Evolutionary conservation across 331 rosid genomes (phyloP).

Genomic region (Pyrus hybrid): DNA sequence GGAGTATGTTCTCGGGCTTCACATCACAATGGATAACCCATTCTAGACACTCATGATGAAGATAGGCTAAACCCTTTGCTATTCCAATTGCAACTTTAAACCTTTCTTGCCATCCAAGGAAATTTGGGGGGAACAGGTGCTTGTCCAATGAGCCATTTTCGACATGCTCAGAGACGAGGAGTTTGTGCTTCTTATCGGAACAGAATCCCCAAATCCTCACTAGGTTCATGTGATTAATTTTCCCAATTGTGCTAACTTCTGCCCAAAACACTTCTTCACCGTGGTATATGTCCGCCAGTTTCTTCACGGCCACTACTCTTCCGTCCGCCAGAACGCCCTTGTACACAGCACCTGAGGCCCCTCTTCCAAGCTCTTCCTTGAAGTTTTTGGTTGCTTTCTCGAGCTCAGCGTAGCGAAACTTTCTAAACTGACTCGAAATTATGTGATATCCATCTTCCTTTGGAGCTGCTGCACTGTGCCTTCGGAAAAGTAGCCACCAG

Average conservation of each 20-base stretch:
- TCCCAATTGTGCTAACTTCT: constrained; percentile 33
- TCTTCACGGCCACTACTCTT: constrained; percentile 33
- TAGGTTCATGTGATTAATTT: constrained; percentile 29
- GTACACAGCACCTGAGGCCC: constrained; percentile 4
- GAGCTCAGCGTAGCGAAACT: neutral
- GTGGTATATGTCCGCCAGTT: constrained; percentile 27
- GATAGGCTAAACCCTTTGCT: constrained; percentile 38
- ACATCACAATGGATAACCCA: constrained; percentile 41
- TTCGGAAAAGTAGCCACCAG: neutral
- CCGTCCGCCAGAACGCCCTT: constrained; percentile 30
- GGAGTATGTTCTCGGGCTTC: constrained; percentile 36
- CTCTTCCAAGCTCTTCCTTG: constrained; percentile 22
- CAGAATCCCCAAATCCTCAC: constrained; percentile 41
- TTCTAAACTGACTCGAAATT: constrained; percentile 1
- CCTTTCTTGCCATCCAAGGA: constrained; percentile 24
- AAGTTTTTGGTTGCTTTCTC: constrained; percentile 7
- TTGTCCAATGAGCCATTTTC: constrained; percentile 29
- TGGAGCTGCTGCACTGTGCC: neutral
- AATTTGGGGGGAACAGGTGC: constrained; percentile 5
- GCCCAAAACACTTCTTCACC: constrained; percentile 41
- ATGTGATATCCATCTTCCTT: constrained; percentile 1
- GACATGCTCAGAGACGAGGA: constrained; percentile 27
- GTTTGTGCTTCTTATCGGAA: constrained; percentile 24
- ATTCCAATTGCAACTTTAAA: constrained; percentile 30
- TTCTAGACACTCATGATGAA: constrained; percentile 44